phyloP scores from a whole-genome alignment of 805 yeast species.

The Nakazawaea anatomiae region DNA sequence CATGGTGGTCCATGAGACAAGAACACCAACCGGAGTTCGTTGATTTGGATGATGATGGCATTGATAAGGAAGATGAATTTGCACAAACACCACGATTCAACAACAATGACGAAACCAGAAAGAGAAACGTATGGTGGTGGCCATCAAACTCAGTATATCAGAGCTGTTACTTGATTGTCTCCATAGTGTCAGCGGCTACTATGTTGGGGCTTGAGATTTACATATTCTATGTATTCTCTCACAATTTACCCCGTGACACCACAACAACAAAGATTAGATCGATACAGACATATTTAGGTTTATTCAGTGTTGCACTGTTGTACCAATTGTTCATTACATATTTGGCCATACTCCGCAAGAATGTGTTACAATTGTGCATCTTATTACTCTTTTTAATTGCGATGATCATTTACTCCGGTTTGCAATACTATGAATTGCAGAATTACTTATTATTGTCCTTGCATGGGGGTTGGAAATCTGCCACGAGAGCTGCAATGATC shows the following conservation, averaged over 20 bases:
- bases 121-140: not conserved
- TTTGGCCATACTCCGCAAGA: constrained; percentile 29
- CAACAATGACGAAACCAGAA: too few species aligned
- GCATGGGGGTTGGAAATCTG: too few species aligned
- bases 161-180: constrained; percentile 21
- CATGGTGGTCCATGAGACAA: too few species aligned
- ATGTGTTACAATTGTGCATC: constrained; percentile 29
- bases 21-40: too few species aligned
- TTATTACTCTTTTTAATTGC: constrained; percentile 31
- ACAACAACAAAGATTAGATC: constrained; percentile 18
- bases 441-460: constrained; percentile 15
- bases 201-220: constrained; percentile 31
- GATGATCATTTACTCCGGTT: constrained; percentile 39
- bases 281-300: constrained; percentile 31
- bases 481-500: too few species aligned
- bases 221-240: constrained; percentile 29
- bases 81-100: too few species aligned
- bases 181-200: constrained; percentile 28
- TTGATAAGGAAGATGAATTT: too few species aligned
- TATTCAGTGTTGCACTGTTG: constrained; percentile 37
- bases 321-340: constrained; percentile 32
- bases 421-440: constrained; percentile 33
- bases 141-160: not conserved
- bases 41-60: too few species aligned
- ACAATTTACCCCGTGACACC: constrained; percentile 22